These are phyloP conservation scores for Zea luxurians DNA, from an alignment of 176 grass and related monocot genomes.

Conservation along the genomic window DNA sequence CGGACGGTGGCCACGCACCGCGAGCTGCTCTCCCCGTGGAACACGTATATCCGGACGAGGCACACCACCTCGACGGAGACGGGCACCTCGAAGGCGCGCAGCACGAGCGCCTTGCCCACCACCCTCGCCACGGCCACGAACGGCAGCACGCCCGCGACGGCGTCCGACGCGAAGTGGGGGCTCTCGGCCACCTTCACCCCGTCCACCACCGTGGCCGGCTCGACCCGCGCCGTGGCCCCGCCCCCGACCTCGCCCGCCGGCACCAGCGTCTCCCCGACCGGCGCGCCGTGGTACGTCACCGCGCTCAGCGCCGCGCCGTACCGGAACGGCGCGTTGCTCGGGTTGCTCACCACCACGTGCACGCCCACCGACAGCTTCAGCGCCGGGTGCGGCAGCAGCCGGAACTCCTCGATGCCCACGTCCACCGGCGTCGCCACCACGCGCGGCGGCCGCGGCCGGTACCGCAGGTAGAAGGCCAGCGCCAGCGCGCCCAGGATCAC, in stretches of 20 bases:
- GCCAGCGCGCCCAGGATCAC: conserved; percentile 39
- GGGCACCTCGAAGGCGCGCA: conserved; percentile 44
- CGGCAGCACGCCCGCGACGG: conserved; percentile 39
- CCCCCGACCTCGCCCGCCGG: conserved; percentile 42
- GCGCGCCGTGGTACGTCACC: conserved; percentile 61
- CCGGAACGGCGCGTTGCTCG: conserved; percentile 57
- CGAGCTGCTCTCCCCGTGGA: conserved; percentile 46
- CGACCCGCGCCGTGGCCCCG: conserved; percentile 33
- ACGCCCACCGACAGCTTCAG: conserved; percentile 41
- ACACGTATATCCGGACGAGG: conserved; percentile 39
- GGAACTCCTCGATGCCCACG: conserved; percentile 37
- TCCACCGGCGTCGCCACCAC: conserved; percentile 49
- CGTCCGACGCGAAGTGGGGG: conserved; percentile 49
- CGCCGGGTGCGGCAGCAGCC: conserved; percentile 30
- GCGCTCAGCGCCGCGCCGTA: conserved; percentile 41
- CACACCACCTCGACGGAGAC: conserved; percentile 39
- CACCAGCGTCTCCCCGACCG: conserved; percentile 50
- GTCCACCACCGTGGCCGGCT: conserved; percentile 42
- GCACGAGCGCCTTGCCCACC: conserved; percentile 51
- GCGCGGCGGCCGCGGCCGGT: conserved; percentile 53
- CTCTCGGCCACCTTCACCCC: conserved; percentile 37
- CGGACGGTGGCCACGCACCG: conserved; percentile 26
- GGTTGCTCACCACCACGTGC: conserved; percentile 61
- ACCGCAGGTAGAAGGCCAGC: conserved; percentile 54
- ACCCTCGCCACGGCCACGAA: conserved; percentile 40